Conservation (phyloP, 2,329 filamentous ascomycete species). For the Sporothrix luriei region DNA sequence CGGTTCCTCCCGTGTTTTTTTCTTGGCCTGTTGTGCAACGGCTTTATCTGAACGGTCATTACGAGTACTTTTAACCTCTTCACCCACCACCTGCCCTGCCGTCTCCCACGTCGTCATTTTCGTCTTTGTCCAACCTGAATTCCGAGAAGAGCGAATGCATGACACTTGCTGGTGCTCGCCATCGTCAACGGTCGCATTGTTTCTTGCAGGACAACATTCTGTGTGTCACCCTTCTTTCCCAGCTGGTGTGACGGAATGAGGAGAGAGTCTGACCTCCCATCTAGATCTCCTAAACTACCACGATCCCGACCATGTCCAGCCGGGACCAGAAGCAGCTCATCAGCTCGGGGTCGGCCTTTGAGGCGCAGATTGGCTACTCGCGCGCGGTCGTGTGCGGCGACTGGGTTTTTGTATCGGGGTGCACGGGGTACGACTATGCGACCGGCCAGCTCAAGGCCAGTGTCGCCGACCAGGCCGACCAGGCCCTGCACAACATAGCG, state of each 20-base stretch:
- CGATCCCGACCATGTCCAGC: neutral
- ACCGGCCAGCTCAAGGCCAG: conserved; percentile 48
- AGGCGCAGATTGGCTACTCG: conserved; percentile 58
- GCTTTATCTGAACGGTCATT: neutral
- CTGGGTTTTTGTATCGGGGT: conserved; percentile 58
- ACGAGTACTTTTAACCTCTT: neutral
- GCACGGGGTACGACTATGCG: conserved; percentile 56
- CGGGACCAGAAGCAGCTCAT: conserved; percentile 41
- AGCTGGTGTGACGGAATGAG: neutral
- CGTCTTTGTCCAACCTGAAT: conserved; percentile 1
- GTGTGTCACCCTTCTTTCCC: conserved; percentile 19
- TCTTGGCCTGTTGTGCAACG: conserved; percentile 6
- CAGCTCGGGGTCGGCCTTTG: conserved; percentile 55
- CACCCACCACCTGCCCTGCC: neutral
- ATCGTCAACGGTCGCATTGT: conserved; percentile 21
- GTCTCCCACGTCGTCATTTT: neutral
- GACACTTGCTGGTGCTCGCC: neutral
- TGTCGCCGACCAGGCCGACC: conserved; percentile 54
- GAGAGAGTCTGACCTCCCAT: neutral
- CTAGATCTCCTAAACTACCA: neutral
- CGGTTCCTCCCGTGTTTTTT: conserved; percentile 12
- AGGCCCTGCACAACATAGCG: conserved; percentile 53
- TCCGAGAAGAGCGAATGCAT: neutral
- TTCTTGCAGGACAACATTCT: conserved; percentile 16
- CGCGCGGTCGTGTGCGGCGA: conserved; percentile 56